phyloP scores from a whole-genome alignment of 768 basidiomycete genomes.

The Tylopilus intermedius region DNA sequence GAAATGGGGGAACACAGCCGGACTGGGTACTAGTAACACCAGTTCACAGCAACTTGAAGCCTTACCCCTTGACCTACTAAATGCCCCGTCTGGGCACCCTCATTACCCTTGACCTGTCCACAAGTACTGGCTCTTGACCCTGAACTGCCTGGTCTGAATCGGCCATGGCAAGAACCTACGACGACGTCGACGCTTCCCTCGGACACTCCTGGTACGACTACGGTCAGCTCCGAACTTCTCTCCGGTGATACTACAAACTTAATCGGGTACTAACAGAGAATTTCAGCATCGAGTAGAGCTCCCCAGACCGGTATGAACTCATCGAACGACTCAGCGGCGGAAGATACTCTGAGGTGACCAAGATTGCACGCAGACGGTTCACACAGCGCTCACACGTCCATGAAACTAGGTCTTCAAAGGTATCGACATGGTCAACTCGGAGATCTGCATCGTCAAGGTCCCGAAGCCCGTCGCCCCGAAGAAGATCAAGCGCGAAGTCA shows the following conservation, averaged over 20 bases:
- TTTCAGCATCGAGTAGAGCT: conserved; percentile 57
- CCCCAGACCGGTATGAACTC: conserved; percentile 64
- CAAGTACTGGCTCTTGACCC: conserved; percentile 18
- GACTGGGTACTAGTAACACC: neutral
- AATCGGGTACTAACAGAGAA: conserved; percentile 38
- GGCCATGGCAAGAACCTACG: conserved; percentile 47
- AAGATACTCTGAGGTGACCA: conserved; percentile 56
- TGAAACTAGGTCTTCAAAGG: conserved; percentile 52
- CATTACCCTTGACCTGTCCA: conserved; percentile 14
- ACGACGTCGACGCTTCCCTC: conserved; percentile 53
- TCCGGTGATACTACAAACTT: neutral
- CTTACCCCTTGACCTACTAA: conserved; percentile 17
- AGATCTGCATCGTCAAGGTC: conserved; percentile 63
- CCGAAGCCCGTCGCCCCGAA: conserved; percentile 61
- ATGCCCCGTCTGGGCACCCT: conserved; percentile 23
- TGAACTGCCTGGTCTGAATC: conserved; percentile 4
- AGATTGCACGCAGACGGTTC: neutral
- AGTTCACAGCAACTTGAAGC: neutral
- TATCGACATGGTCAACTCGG: conserved; percentile 49
- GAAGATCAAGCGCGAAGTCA: conserved; percentile 75
- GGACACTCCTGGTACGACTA: conserved; percentile 63
- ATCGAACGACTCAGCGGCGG: conserved; percentile 59
- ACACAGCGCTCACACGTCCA: neutral
- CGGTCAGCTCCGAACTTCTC: conserved; percentile 33
- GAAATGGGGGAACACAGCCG: neutral